Evolutionary conservation across 73 alveolate species (phyloP), one percentile per base, ranked within the genome.

Genomic region (Paramecium caudatum): DNA sequence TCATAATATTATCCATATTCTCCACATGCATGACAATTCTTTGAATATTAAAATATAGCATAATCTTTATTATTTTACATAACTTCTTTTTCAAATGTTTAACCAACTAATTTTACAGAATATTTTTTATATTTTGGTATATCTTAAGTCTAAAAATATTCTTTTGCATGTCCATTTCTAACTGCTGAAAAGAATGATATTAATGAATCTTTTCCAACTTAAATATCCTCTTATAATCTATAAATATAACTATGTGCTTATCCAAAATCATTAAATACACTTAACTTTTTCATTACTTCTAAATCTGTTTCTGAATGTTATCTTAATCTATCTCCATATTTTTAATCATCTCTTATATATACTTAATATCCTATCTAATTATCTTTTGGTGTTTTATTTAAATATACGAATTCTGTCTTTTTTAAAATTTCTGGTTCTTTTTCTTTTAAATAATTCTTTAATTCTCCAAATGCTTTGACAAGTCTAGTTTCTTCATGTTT

Each of bases 11-110:
- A 17, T 30, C 91, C 91, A 49, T 83, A 83, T 83, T 83, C 41
- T 50, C 82, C 82, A 48, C 91, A 83, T 13, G 86, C 91, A 61
- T 83, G 91, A 34, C 91, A 83, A 39, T 83, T 65, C 17, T 83
- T 83, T 3, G 91, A 83, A 83, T 83, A 83, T 32, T 55, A 83
- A 70, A 83, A 83, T 45, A 83, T 70, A 1, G 82, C 91, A 45
- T 33, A 36, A 83, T 83, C 91, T 47, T 70, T 55, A 8, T 48
- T 48, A 63, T 63, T 50, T 19, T 50, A 48, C 49, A 55, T 39
- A 1, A 83, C 91, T 50, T 83, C 84, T 30, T 32, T 33, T 61
- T 55, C 33, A 36, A 83, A 83, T 55, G 86, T 5, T 43, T 83
- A 37, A 47, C 85, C 86, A 4, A 83, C 91, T 32, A 83, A n/a